These are phyloP conservation scores for Furcasterigmium sp. DNA, from an alignment of 2,329 filamentous ascomycete species.

Conservation along the genomic window DNA sequence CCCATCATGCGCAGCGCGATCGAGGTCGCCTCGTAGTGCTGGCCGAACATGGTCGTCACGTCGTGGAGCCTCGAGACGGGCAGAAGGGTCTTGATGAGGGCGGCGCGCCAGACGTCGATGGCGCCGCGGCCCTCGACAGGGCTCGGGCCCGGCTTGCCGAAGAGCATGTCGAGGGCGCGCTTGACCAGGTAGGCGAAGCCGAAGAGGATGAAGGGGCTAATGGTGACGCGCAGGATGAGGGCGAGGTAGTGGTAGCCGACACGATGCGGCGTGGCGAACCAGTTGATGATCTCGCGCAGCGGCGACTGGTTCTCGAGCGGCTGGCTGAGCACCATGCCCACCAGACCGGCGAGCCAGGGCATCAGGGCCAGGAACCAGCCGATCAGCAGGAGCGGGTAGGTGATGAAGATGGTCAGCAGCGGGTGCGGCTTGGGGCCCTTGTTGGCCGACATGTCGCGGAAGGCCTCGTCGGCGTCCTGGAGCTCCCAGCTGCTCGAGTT, in stretches of 20 bases:
- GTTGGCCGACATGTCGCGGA: conserved; percentile 35
- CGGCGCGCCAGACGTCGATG: conserved; percentile 36
- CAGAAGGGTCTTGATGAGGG: conserved; percentile 37
- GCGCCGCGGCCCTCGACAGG: conserved; percentile 23
- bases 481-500: conserved; percentile 55
- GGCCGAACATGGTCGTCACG: conserved; percentile 44
- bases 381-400: conserved; percentile 33
- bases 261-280: conserved; percentile 41
- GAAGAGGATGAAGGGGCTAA: conserved; percentile 40
- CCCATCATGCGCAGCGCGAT: conserved; percentile 43
- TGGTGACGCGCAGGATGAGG: conserved; percentile 29
- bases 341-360: conserved; percentile 37
- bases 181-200: conserved; percentile 34
- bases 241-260: conserved; percentile 47
- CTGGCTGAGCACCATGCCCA: conserved; percentile 60
- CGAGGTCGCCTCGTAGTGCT: conserved; percentile 51
- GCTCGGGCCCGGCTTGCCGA: conserved; percentile 30
- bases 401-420: conserved; percentile 33
- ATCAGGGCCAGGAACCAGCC: conserved; percentile 35
- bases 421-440: conserved; percentile 38
- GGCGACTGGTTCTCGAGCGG: conserved; percentile 25
- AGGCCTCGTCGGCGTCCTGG: conserved; percentile 38
- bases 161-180: conserved; percentile 29
- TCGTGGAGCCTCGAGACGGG: conserved; percentile 38
- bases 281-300: conserved; percentile 36